Evolutionary conservation across 345 rosid genomes (phyloP).

Genomic region (Hibiscus trionum): DNA sequence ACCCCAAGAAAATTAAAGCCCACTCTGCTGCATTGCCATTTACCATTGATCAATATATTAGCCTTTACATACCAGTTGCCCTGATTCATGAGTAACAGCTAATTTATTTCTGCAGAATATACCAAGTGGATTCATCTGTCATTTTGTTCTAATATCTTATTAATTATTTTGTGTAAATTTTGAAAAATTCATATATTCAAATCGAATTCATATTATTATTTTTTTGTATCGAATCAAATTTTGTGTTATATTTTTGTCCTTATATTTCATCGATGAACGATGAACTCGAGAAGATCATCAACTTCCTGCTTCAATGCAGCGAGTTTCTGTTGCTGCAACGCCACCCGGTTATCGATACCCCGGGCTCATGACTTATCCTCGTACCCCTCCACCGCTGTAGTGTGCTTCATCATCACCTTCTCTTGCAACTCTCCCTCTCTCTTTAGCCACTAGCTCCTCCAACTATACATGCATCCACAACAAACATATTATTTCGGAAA

Average conservation of each 20-base stretch:
- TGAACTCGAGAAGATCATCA: slow-evolving; percentile 70
- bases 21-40: neutral
- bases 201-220: neutral
- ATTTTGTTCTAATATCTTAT: neutral
- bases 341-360: slow-evolving; percentile 71
- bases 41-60: neutral
- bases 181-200: neutral
- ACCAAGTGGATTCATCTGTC: neutral
- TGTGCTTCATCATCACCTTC: slow-evolving; percentile 49
- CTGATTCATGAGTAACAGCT: neutral
- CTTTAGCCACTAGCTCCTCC: slow-evolving; percentile 73
- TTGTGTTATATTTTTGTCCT: neutral
- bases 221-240: neutral
- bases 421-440: slow-evolving; percentile 83
- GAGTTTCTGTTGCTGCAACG: slow-evolving; percentile 62
- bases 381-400: slow-evolving; percentile 60
- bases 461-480: slow-evolving; percentile 36
- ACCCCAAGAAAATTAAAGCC: slow-evolving; percentile 15
- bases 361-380: slow-evolving; percentile 62
- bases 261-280: slow-evolving; percentile 64
- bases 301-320: slow-evolving; percentile 69
- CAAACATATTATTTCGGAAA: neutral
- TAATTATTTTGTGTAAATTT: neutral
- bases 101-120: neutral
- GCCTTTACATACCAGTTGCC: neutral